Evolutionary conservation across 2,329 filamentous ascomycete species (phyloP), one percentile per base, ranked within the genome.

Genomic region (Ceratocystis harringtonii): DNA sequence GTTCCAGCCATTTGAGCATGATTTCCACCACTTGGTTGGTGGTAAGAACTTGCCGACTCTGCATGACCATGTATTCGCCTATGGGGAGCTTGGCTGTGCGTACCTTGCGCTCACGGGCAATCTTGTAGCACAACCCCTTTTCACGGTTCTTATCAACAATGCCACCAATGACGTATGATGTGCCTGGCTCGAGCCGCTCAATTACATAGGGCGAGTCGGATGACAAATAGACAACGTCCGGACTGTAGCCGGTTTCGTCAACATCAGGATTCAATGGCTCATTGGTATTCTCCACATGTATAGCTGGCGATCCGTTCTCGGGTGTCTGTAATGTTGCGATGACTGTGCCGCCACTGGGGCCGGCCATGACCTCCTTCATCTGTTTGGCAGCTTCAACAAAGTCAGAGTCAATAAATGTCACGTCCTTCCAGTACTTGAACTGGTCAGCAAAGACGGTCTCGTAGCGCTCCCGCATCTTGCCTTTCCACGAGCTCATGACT

Each of bases 21-120:
- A 99, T 97, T 76, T 97, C 92, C 60, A 94, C 84, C 1, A 99
- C 94, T 72, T 99, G 94, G 72, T 97, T 99, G 6, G 92, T 96
- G 2, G 92, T 87, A 66, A 99, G 78, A 3, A 99, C 89, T 70
- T 87, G 84, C 41, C 94, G 84, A 70, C 88, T 92, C 65, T 86
- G 82, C 89, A 99, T 95, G 69, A 90, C 82, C 79, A 99, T 87
- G 74, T 90, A 97, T 68, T 97, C 86, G n/a, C 91, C 90, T 71
- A 99, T 97, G 0, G 94, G 94, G 65, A 99, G 75, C 73, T 90
- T 92, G 1, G 92, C 94, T 0, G 94, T 97, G 69, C 87, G 87
- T 70, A 99, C 84, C 0, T 89, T 89, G 68, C 81, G 81, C 65
- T 87, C 84, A 64, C 82, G 79, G 0, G 94, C 94, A 17, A 88